Evolutionary conservation across 1,139 yeast species (phyloP).

Genomic region (Blastobotrys raffinosifermentans): DNA sequence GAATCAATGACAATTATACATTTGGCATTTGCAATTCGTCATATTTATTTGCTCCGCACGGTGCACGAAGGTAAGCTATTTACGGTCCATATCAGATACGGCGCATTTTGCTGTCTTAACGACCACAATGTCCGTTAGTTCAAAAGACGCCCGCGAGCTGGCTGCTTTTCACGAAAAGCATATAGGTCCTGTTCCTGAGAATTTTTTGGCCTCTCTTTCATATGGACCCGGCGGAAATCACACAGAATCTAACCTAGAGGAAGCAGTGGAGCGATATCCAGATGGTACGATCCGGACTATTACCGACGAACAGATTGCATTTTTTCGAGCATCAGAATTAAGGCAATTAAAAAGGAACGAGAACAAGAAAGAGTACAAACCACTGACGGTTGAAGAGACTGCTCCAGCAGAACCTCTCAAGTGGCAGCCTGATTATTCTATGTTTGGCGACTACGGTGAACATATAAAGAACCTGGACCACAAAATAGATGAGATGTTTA

Average conservation of each 20-base stretch:
- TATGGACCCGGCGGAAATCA: neutral
- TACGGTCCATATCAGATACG: no score
- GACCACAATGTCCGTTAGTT: no score
- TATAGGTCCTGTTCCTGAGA: conserved; percentile 13
- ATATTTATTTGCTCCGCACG: no score
- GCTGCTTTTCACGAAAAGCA: conserved; percentile 14
- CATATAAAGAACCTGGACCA: conserved; percentile 16
- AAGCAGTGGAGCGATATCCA: conserved; percentile 12
- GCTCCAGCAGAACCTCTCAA: conserved; percentile 10
- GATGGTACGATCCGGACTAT: conserved; percentile 25
- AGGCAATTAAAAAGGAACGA: conserved; percentile 6
- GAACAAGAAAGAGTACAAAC: neutral
- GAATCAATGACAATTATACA: no score
- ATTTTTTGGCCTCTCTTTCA: no score
- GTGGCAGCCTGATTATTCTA: conserved; percentile 6
- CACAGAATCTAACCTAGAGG: neutral
- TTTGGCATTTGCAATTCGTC: no score
- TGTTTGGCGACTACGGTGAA: conserved; percentile 15
- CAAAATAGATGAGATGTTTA: conserved; percentile 12
- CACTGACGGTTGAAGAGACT: conserved; percentile 16
- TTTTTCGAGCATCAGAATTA: conserved; percentile 22
- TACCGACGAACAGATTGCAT: conserved; percentile 25
- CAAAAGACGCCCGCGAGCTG: conserved; percentile 12
- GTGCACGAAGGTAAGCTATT: no score
- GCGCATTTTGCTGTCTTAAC: no score